These are phyloP conservation scores for Fusarium anguioides DNA, from an alignment of 2,329 filamentous ascomycete species.

Conservation along the genomic window DNA sequence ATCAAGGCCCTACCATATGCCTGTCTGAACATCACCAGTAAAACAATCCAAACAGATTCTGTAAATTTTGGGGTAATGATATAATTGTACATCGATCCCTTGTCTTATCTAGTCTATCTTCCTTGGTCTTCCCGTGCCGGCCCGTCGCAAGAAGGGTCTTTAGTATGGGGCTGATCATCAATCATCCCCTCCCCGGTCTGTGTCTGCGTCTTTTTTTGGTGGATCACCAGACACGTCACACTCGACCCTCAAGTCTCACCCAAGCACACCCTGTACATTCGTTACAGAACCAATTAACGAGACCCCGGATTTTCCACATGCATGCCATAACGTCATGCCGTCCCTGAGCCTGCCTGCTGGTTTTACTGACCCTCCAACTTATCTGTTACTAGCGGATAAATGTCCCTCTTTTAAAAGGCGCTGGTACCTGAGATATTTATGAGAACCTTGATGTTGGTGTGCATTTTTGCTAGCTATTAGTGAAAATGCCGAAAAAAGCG, in stretches of 20 bases:
- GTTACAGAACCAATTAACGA: slow-evolving; percentile 29
- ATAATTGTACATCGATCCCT: slow-evolving; percentile 19
- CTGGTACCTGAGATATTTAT: slow-evolving; percentile 1
- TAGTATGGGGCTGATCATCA: slow-evolving; percentile 7
- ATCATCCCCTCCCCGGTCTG: background rate
- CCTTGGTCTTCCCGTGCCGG: slow-evolving; percentile 23
- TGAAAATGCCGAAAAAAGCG: slow-evolving; percentile 34
- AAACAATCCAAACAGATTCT: background rate
- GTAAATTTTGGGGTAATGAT: background rate
- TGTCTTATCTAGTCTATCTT: background rate
- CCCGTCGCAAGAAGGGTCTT: slow-evolving; percentile 7
- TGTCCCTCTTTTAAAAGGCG: slow-evolving; percentile 5
- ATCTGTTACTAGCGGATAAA: slow-evolving; percentile 6
- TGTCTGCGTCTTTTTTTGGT: slow-evolving; percentile 14
- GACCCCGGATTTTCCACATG: slow-evolving; percentile 27
- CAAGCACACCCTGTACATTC: background rate
- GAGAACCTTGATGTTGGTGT: background rate
- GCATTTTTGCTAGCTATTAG: background rate
- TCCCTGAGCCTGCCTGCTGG: slow-evolving; percentile 2
- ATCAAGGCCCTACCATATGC: slow-evolving; percentile 10
- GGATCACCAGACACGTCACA: slow-evolving; percentile 47
- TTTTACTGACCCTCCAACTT: slow-evolving; percentile 1
- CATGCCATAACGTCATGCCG: slow-evolving; percentile 42
- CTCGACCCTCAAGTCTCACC: background rate
- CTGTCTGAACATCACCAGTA: accelerated